A percentile compares a stretch with the other conserved stretches of the same genome.
Conservation (phyloP, 2,329 filamentous ascomycete species). For the Ophiocordyceps camponoti-floridani region DNA sequence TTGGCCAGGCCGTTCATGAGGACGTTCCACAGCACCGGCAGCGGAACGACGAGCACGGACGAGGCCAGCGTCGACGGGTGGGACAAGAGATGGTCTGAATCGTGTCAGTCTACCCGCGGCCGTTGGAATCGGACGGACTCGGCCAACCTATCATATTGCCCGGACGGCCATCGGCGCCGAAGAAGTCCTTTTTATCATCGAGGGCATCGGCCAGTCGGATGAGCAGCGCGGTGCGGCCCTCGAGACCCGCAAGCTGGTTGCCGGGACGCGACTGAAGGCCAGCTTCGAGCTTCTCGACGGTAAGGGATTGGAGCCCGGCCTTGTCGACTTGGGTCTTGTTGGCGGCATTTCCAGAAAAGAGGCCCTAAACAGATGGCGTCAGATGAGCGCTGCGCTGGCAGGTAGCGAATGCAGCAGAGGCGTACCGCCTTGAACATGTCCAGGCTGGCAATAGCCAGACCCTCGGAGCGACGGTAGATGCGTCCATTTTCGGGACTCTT, state of each 20-base stretch:
- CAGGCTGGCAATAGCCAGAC: slow-evolving; percentile 55
- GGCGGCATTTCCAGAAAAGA: slow-evolving; percentile 66
- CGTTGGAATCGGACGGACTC: background rate
- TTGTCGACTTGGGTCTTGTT: slow-evolving; percentile 87
- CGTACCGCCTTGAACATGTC: slow-evolving; percentile 80
- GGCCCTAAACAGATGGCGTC: slow-evolving; percentile 31
- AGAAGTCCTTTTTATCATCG: slow-evolving; percentile 58
- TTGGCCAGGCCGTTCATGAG: slow-evolving; percentile 72
- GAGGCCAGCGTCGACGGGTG: slow-evolving; percentile 81
- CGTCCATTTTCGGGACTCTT: slow-evolving; percentile 78
- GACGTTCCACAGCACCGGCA: slow-evolving; percentile 79
- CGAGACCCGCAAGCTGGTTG: slow-evolving; percentile 70
- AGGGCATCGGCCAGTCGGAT: slow-evolving; percentile 60
- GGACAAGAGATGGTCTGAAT: slow-evolving; percentile 69
- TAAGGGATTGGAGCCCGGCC: slow-evolving; percentile 56
- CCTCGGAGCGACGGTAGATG: slow-evolving; percentile 71
- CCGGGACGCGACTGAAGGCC: slow-evolving; percentile 70
- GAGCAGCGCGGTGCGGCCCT: slow-evolving; percentile 68
- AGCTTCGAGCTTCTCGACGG: slow-evolving; percentile 53
- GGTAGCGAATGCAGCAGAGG: background rate
- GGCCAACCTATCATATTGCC: slow-evolving; percentile 79
- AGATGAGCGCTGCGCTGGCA: slow-evolving; percentile 4
- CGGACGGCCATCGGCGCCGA: slow-evolving; percentile 67
- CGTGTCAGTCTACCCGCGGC: background rate
- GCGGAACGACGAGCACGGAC: slow-evolving; percentile 68